Evolutionary conservation across 2,329 filamentous ascomycete genomes (phyloP).

Genomic region (Exserohilum rostratum): DNA sequence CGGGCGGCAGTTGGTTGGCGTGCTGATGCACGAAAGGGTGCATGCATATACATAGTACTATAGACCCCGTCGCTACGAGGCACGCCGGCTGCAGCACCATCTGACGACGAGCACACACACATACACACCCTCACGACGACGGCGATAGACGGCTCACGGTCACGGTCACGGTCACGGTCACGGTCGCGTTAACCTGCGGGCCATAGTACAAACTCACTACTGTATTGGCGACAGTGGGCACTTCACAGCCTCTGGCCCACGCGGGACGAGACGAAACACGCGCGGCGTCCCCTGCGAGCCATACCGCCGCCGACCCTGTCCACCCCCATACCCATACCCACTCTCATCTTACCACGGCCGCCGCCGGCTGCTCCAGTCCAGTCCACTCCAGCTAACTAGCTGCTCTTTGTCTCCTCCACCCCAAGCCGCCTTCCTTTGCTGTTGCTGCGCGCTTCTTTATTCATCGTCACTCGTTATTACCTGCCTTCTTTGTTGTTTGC

Average conservation of each 20-base stretch:
- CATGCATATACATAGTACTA: no score
- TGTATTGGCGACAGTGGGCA: constrained; percentile 19
- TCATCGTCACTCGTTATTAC: constrained; percentile 22
- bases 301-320: constrained; percentile 20
- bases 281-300: constrained; percentile 17
- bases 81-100: constrained; percentile 11
- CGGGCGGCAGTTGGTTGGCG: not conserved
- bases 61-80: no score
- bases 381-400: no score
- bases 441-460: constrained; percentile 7
- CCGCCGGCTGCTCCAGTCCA: constrained; percentile 6
- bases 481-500: not conserved
- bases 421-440: constrained; percentile 6
- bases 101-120: not conserved
- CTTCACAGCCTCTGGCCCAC: constrained; percentile 20
- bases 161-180: no score
- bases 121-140: no score
- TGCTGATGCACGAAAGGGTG: constrained; percentile 10
- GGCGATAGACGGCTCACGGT: no score
- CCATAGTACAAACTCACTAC: no score
- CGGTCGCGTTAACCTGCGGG: no score
- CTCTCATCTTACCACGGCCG: constrained; percentile 17
- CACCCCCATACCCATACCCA: constrained; percentile 6
- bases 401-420: not conserved
- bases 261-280: constrained; percentile 27